Evolutionary conservation across 164 flowering plant species (phyloP).

Genomic region (Warburgia ugandensis): DNA sequence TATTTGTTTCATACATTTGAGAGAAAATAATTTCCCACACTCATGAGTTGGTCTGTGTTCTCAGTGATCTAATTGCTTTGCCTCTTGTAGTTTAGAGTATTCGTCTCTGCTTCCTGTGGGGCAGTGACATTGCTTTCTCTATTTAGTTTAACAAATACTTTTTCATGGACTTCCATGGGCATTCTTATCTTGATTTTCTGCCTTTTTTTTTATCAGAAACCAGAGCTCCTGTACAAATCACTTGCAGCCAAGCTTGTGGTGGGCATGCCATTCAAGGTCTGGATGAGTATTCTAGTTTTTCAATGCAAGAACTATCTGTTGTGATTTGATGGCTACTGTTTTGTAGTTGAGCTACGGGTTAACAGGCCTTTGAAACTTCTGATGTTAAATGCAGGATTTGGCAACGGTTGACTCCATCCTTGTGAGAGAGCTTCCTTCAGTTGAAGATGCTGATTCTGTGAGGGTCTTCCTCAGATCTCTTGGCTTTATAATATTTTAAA

Average conservation of each 20-base stretch:
- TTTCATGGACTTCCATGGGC: background rate
- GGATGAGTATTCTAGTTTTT: too few species aligned
- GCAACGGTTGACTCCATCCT: conserved; percentile 94
- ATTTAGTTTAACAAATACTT: background rate
- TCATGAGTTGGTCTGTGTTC: too few species aligned
- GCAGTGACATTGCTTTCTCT: background rate
- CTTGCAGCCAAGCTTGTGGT: conserved; percentile 87
- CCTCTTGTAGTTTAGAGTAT: background rate
- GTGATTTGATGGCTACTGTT: background rate
- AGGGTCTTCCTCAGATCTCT: conserved; percentile 39
- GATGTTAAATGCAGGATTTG: conserved; percentile 53
- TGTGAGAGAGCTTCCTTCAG: conserved; percentile 79
- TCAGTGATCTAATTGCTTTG: background rate
- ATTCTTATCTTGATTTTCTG: background rate
- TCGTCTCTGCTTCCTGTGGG: background rate
- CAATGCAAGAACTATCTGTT: too few species aligned
- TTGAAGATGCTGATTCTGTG: conserved; percentile 72
- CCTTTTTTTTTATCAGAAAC: conserved; percentile 40
- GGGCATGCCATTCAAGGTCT: conserved; percentile 99
- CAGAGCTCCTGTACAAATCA: conserved; percentile 82
- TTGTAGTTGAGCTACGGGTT: conserved; percentile 32
- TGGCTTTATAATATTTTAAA: conserved; percentile 4
- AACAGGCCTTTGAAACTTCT: background rate
- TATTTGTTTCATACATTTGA: too few species aligned
- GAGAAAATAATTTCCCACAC: too few species aligned